Conservation (phyloP, 139 green algal species). For the Trebouxia sp. region DNA sequence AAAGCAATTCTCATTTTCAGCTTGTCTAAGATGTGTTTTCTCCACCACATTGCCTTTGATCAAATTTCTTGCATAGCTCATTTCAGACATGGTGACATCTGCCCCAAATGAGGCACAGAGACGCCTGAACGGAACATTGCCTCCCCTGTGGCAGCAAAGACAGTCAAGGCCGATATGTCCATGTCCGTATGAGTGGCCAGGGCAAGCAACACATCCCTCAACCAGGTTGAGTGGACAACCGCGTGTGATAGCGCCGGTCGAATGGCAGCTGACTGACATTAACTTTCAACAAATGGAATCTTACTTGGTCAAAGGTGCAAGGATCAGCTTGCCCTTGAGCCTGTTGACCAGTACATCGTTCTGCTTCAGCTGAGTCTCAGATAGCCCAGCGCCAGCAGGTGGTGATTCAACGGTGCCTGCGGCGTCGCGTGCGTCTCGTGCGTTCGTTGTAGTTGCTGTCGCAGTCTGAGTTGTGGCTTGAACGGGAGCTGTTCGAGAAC, state of each 20-base stretch:
- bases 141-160: constrained; percentile 33
- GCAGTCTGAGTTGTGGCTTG: no score
- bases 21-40: constrained; percentile 48
- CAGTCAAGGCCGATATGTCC: background rate
- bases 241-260: background rate
- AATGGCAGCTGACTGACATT: background rate
- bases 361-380: constrained; percentile 23
- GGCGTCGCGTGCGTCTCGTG: background rate
- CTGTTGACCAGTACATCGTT: constrained; percentile 47
- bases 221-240: background rate
- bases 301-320: constrained; percentile 63
- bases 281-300: background rate
- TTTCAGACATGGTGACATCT: constrained; percentile 77
- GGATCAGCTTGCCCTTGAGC: constrained; percentile 59
- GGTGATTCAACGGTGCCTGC: no score
- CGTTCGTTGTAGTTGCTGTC: background rate
- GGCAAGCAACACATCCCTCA: background rate
- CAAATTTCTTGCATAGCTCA: constrained; percentile 50
- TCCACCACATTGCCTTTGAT: constrained; percentile 49
- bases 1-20: constrained; percentile 54
- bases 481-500: no score
- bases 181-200: background rate
- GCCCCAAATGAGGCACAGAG: constrained; percentile 72
- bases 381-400: background rate
- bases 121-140: constrained; percentile 78